These are phyloP conservation scores for Orbilia blumenaviensis DNA, from an alignment of 2,329 filamentous ascomycete genomes.

Conservation along the genomic window DNA sequence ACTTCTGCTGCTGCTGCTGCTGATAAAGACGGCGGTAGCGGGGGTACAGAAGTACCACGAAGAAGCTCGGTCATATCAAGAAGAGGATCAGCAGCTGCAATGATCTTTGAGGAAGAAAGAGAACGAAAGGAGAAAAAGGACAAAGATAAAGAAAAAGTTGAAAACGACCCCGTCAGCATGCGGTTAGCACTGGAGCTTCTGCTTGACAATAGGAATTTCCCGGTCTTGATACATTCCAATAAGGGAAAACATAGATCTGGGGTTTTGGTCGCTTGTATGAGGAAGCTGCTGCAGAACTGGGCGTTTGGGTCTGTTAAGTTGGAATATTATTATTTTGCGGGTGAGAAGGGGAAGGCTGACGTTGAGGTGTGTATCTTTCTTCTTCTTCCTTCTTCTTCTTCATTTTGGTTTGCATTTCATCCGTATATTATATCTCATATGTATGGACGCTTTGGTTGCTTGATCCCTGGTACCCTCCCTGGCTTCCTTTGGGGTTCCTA, in stretches of 20 bases:
- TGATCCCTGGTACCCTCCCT: no score
- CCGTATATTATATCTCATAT: no score
- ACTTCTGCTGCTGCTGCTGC: not conserved
- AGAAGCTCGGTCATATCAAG: not conserved
- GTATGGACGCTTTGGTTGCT: no score
- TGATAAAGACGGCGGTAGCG: not conserved
- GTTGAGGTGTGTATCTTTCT: constrained; percentile 53
- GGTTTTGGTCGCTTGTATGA: constrained; percentile 57
- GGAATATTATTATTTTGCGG: constrained; percentile 57
- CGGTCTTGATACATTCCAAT: constrained; percentile 57
- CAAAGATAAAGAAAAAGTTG: constrained; percentile 34
- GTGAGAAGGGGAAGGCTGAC: constrained; percentile 58
- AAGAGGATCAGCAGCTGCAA: not conserved
- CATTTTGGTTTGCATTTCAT: no score
- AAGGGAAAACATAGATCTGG: constrained; percentile 58
- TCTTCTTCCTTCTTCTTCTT: not conserved
- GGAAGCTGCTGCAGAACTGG: constrained; percentile 57
- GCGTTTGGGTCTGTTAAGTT: constrained; percentile 56
- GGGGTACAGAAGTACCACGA: not conserved
- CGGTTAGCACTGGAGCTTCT: constrained; percentile 54
- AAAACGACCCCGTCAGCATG: constrained; percentile 56
- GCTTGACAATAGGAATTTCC: constrained; percentile 56
- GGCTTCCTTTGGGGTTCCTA: no score
- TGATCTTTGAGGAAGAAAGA: not conserved
- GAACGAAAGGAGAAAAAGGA: constrained; percentile 1